Evolutionary conservation across 2,329 filamentous ascomycete genomes (phyloP).

Genomic region (Phialophora expanda): DNA sequence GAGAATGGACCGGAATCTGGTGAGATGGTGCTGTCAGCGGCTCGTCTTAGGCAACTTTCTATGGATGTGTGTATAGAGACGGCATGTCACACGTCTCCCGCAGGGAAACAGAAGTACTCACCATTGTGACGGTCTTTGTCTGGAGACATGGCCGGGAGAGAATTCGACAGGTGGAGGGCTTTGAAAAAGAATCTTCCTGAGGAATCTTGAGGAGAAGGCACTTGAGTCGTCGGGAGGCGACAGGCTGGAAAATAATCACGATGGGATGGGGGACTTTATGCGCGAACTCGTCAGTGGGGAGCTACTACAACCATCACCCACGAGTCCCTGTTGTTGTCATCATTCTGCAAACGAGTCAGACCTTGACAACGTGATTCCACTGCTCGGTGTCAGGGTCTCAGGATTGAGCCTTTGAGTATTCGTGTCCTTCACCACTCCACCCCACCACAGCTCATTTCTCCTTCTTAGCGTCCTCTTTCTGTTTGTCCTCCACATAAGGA

Average conservation of each 20-base stretch:
- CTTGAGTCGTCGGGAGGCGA: background rate
- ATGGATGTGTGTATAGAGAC: background rate
- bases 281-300: background rate
- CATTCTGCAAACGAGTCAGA: background rate
- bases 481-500: constrained; percentile 55
- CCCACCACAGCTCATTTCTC: constrained; percentile 22
- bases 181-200: background rate
- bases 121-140: background rate
- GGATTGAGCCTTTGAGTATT: background rate
- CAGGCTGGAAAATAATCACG: background rate
- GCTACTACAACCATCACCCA: background rate
- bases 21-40: constrained; percentile 17
- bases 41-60: background rate
- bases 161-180: background rate
- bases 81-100: background rate
- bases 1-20: constrained; percentile 9
- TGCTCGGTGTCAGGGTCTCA: background rate
- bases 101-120: background rate
- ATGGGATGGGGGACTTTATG: background rate
- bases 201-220: background rate
- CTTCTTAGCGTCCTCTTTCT: constrained; percentile 35
- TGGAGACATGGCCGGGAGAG: background rate
- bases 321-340: background rate
- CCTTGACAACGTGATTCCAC: background rate
- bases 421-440: background rate